Evolutionary conservation across 345 rosid genomes (phyloP).

Genomic region (Tarenaya hassleriana): DNA sequence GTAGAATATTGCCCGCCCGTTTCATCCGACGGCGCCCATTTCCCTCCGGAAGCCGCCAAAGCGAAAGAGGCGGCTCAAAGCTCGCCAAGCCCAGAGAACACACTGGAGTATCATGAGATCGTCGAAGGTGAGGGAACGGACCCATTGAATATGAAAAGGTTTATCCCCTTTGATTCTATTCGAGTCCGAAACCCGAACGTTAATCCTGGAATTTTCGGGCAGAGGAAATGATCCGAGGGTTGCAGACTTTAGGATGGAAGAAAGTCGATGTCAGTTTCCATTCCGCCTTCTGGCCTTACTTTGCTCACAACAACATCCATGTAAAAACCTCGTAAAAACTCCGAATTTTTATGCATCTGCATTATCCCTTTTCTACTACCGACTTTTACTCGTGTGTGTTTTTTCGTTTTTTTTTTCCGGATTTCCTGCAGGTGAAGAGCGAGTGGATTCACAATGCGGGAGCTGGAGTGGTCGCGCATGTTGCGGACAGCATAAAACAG

Average conservation of each 20-base stretch:
- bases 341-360: conserved; percentile 9
- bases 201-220: conserved; percentile 28
- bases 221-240: conserved; percentile 92
- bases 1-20: conserved; percentile 85
- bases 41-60: conserved; percentile 81
- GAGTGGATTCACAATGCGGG: conserved; percentile 86
- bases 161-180: background rate
- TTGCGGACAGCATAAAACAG: conserved; percentile 83
- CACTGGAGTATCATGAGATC: conserved; percentile 72
- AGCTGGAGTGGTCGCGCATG: conserved; percentile 85
- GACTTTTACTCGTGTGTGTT: background rate
- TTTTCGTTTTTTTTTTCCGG: background rate
- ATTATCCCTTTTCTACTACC: background rate
- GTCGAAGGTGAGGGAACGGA: conserved; percentile 77
- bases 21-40: conserved; percentile 75
- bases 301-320: conserved; percentile 92
- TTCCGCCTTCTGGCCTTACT: conserved; percentile 86
- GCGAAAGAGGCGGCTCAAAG: conserved; percentile 88
- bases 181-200: too few relatives aligned
- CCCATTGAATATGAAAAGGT: background rate
- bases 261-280: conserved; percentile 97
- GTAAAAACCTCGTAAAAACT: conserved; percentile 32
- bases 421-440: conserved; percentile 60
- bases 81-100: conserved; percentile 50
- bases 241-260: conserved; percentile 89